These are phyloP conservation scores for Pichia manshurica DNA, from an alignment of 805 yeast genomes.

Conservation along the genomic window DNA sequence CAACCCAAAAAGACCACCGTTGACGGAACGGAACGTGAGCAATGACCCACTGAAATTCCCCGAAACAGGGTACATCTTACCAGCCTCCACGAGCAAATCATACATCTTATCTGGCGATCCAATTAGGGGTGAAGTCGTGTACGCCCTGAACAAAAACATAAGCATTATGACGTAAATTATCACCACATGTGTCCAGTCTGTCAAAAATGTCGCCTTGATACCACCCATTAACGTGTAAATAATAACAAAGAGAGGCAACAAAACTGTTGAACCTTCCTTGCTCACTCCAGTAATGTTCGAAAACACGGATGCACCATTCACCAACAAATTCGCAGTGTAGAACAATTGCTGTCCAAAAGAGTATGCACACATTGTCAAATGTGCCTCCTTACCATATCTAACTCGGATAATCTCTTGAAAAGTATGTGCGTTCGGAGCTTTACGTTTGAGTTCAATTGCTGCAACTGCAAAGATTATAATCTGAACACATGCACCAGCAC, in stretches of 20 bases:
- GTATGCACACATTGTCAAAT: conserved; percentile 24
- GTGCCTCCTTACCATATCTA: conserved; percentile 30
- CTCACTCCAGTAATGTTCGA: conserved; percentile 32
- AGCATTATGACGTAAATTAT: conserved; percentile 31
- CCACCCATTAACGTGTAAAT: conserved; percentile 37
- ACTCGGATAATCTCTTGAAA: conserved; percentile 30
- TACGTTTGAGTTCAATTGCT: conserved; percentile 32
- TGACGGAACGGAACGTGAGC: conserved; percentile 24
- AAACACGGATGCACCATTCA: conserved; percentile 32
- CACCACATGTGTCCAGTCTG: conserved; percentile 36
- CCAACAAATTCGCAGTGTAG: conserved; percentile 31
- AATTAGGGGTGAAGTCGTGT: conserved; percentile 26
- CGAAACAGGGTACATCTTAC: conserved; percentile 17
- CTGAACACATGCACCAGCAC: conserved; percentile 32
- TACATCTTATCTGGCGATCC: conserved; percentile 34
- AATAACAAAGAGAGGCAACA: conserved; percentile 34
- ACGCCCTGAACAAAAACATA: conserved; percentile 25
- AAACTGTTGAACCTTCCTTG: conserved; percentile 30
- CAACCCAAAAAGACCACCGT: conserved; percentile 27
- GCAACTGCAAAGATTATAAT: conserved; percentile 29
- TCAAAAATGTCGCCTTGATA: conserved; percentile 36
- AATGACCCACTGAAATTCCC: conserved; percentile 22
- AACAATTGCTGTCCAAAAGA: conserved; percentile 26
- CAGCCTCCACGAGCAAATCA: conserved; percentile 29
- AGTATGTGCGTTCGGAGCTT: conserved; percentile 34